phyloP scores from a whole-genome alignment of 169 alveolate species.

The Plasmodium cynomolgi region DNA sequence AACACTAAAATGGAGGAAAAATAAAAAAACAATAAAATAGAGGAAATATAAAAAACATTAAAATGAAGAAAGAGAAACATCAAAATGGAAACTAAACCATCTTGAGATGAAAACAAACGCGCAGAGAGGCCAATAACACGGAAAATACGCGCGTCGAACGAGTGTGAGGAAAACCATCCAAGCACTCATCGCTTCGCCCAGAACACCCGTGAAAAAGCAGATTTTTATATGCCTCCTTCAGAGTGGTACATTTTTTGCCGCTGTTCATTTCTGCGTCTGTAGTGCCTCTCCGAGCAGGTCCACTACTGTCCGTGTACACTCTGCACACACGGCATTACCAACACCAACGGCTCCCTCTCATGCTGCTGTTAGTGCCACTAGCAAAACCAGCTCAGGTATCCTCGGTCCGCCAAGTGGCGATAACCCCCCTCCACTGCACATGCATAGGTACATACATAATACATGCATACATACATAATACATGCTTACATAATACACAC shows the following conservation, averaged over 20 bases:
- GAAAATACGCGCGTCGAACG: not conserved
- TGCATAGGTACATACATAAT: too few species aligned
- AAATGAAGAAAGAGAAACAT: not conserved
- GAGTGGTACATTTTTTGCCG: not conserved
- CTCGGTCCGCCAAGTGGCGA: not conserved
- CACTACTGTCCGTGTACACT: not conserved
- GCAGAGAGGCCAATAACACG: not conserved
- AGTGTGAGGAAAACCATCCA: not conserved
- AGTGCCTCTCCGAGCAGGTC: not conserved
- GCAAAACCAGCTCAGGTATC: not conserved
- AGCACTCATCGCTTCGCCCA: not conserved
- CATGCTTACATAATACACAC: too few species aligned
- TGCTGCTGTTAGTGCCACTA: not conserved
- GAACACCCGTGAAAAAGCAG: not conserved
- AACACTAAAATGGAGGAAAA: not conserved
- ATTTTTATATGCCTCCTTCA: not conserved
- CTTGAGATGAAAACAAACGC: not conserved
- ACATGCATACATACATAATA: too few species aligned
- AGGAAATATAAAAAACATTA: not conserved
- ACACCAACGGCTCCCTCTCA: not conserved
- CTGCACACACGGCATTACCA: not conserved
- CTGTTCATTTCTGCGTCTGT: not conserved
- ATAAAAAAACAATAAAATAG: not conserved
- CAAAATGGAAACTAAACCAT: not conserved
- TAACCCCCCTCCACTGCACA: not conserved